phyloP scores from a whole-genome alignment of 176 grass and related monocot genomes.

The Tillandsia fasciculata region DNA sequence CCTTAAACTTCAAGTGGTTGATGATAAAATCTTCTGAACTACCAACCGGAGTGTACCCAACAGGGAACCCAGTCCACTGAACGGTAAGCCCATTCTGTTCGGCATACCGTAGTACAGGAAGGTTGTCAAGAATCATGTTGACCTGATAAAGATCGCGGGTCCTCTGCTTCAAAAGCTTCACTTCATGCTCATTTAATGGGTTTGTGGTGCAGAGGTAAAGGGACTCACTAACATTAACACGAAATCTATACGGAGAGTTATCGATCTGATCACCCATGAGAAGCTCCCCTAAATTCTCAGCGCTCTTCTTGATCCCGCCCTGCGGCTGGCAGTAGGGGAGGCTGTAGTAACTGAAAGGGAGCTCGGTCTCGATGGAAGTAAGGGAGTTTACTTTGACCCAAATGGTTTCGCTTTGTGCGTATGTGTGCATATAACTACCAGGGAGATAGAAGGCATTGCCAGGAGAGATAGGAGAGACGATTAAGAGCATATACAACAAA shows the following conservation, averaged over 20 bases:
- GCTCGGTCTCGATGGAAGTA: slow-evolving; percentile 79
- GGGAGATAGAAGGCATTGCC: slow-evolving; percentile 67
- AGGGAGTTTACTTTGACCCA: slow-evolving; percentile 73
- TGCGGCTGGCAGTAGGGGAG: slow-evolving; percentile 57
- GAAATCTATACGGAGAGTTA: slow-evolving; percentile 66
- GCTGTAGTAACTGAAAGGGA: slow-evolving; percentile 76
- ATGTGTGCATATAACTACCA: slow-evolving; percentile 87
- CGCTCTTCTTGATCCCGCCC: slow-evolving; percentile 73
- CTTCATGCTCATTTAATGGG: slow-evolving; percentile 56
- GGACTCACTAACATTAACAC: slow-evolving; percentile 56
- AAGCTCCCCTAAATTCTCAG: slow-evolving; percentile 82
- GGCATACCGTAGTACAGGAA: slow-evolving; percentile 71
- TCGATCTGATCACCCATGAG: slow-evolving; percentile 92
- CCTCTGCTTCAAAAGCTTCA: slow-evolving; percentile 71
- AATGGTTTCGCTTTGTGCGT: slow-evolving; percentile 39
- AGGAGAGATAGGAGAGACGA: slow-evolving; percentile 7
- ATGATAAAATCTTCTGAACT: slow-evolving; percentile 62
- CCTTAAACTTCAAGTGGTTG: slow-evolving; percentile 81
- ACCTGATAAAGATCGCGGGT: slow-evolving; percentile 78
- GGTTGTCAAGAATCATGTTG: slow-evolving; percentile 90
- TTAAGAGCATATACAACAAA: slow-evolving; percentile 24
- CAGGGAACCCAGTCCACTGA: slow-evolving; percentile 79
- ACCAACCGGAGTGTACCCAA: slow-evolving; percentile 56
- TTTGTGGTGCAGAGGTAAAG: slow-evolving; percentile 77
- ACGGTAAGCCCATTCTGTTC: slow-evolving; percentile 57